phyloP scores from a whole-genome alignment of 108 stramenopile genomes.

The Skeletonema tropicum region DNA sequence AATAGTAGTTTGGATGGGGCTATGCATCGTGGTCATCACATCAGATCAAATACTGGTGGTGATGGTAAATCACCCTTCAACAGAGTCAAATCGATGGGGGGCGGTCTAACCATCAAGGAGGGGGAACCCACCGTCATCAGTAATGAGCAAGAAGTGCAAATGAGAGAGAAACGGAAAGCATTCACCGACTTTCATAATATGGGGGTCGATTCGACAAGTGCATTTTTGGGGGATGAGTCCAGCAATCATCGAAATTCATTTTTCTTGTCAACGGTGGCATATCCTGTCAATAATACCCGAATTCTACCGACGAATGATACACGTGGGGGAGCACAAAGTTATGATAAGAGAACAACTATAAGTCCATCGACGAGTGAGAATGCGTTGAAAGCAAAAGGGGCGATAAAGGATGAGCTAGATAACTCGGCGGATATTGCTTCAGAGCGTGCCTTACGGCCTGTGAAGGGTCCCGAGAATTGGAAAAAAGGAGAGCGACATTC shows the following conservation, averaged over 20 bases:
- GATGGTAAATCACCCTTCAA: slow-evolving; percentile 3
- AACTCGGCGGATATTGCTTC: slow-evolving; percentile 30
- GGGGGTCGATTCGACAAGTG: slow-evolving; percentile 68
- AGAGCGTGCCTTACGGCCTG: slow-evolving; percentile 59
- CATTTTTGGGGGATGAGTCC: slow-evolving; percentile 79
- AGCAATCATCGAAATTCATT: slow-evolving; percentile 42
- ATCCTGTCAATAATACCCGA: slow-evolving; percentile 36
- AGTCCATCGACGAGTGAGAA: slow-evolving; percentile 35
- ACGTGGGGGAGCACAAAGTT: slow-evolving; percentile 24
- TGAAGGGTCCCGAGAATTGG: slow-evolving; percentile 76
- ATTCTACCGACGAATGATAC: neutral
- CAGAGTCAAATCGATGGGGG: slow-evolving; percentile 36
- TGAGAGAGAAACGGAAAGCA: slow-evolving; percentile 65
- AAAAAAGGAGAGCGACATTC: slow-evolving; percentile 65
- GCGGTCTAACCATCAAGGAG: slow-evolving; percentile 32
- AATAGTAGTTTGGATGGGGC: slow-evolving; percentile 7
- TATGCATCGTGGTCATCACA: slow-evolving; percentile 13
- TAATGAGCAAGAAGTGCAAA: slow-evolving; percentile 25
- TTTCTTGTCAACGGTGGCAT: slow-evolving; percentile 46
- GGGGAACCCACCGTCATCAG: slow-evolving; percentile 24
- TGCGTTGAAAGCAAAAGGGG: slow-evolving; percentile 4
- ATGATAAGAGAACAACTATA: slow-evolving; percentile 31
- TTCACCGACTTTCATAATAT: slow-evolving; percentile 86
- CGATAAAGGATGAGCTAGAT: slow-evolving; percentile 7
- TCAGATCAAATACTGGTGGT: neutral